Conservation (phyloP, 2,329 filamentous ascomycete species). For the Neoarthrinium moseri region DNA sequence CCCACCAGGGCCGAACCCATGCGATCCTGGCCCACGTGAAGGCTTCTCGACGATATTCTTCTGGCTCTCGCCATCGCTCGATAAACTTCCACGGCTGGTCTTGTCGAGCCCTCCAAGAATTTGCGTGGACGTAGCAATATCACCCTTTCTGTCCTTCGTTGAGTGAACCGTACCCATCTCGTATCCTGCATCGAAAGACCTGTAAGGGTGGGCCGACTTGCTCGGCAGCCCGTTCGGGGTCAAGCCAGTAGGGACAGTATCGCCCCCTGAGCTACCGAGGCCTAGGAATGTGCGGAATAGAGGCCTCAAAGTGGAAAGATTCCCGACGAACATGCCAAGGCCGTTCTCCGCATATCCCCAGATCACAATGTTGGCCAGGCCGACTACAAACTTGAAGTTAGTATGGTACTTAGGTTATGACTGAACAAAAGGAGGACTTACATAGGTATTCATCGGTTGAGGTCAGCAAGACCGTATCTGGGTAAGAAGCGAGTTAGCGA, state of each 20-base stretch:
- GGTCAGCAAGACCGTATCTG: conserved; percentile 17
- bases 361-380: conserved; percentile 17
- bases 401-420: not conserved
- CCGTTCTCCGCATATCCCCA: conserved; percentile 21
- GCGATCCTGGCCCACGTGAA: not conserved
- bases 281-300: conserved; percentile 14
- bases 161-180: conserved; percentile 5
- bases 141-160: conserved; percentile 1
- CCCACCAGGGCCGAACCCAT: not conserved
- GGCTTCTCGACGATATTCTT: conserved; percentile 8
- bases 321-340: conserved; percentile 15
- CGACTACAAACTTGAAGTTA: not conserved
- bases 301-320: conserved; percentile 16
- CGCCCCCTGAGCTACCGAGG: conserved; percentile 10
- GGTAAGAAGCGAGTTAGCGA: no score
- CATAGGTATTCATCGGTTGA: conserved; percentile 15
- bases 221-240: conserved; percentile 10
- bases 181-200: conserved; percentile 10
- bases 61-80: conserved; percentile 15
- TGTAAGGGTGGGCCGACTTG: conserved; percentile 13
- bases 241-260: conserved; percentile 2
- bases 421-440: not conserved
- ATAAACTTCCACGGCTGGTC: conserved; percentile 4
- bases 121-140: conserved; percentile 3
- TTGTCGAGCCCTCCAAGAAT: conserved; percentile 2